Conservation (phyloP, 805 yeast genomes). For the Candida montana region DNA sequence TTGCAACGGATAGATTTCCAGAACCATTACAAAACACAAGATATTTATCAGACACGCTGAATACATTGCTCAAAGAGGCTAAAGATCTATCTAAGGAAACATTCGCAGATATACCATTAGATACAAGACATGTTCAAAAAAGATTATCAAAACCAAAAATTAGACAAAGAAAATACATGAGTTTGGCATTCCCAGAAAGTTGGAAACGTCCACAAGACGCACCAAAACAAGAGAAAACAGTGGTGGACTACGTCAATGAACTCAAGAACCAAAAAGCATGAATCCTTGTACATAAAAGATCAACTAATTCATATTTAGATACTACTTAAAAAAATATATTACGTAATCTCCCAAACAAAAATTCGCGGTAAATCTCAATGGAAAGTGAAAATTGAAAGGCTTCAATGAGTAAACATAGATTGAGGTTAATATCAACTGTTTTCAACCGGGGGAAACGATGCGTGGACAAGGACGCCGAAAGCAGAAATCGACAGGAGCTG, state of each 20-base stretch:
- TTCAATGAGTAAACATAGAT: too few species aligned
- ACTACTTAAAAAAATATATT: too few species aligned
- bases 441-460: not conserved
- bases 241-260: constrained; percentile 18
- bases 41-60: constrained; percentile 58
- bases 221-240: constrained; percentile 36
- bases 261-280: not conserved
- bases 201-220: constrained; percentile 80
- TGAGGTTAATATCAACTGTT: not conserved
- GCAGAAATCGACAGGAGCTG: not conserved
- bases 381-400: too few species aligned
- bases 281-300: not conserved
- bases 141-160: constrained; percentile 36
- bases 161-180: constrained; percentile 31
- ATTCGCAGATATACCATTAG: constrained; percentile 76
- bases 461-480: constrained; percentile 10
- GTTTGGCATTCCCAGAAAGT: constrained; percentile 59
- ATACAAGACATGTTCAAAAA: constrained; percentile 59
- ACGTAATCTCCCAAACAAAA: constrained; percentile 25
- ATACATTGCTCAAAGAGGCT: constrained; percentile 56
- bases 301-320: too few species aligned
- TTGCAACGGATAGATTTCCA: constrained; percentile 59
- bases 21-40: constrained; percentile 86
- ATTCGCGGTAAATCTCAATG: too few species aligned
- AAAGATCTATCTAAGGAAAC: constrained; percentile 51